Base-by-base conservation (phyloP, 305 asterid species). In the Fraxinus velutina region DNA sequence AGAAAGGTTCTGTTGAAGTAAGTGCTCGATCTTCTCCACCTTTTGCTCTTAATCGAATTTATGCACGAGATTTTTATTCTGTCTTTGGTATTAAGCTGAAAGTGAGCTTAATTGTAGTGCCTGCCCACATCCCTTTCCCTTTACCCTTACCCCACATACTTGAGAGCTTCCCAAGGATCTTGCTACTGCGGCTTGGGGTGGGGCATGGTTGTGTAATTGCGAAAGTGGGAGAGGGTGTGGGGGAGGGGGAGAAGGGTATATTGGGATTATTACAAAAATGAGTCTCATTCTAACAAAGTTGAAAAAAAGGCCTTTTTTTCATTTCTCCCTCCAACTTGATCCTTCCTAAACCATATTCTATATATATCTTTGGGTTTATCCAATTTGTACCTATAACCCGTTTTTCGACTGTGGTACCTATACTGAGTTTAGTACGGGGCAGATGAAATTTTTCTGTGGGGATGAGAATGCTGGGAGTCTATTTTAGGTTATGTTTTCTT, bases 1-100 rank as follows among this genome's bases (percentile, higher is more conserved):
- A 95, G 87, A 95, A 95, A 83, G 97, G 97, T 68, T 92, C 98
- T 15, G 91, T 95, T 81, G 99, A 94, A 87, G 99, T 95, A 89
- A 93, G 93, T 84, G 60, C 5, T 75, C 55, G 2, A n/a, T 3
- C 37, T 60, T 1, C 57, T 29, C 15, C 72, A 39, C 19, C 74
- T 47, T 22, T 37, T 62, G 30, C 60, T 74, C 62, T 64, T 52
- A 52, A 52, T 52, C 9, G 10, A n/a, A n/a, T 52, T n/a, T 52
- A 52, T 52, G 62, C 62, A n/a, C 17, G 22, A 4, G 62, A 52
- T n/a, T 52, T 52, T 52, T 22, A 24, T 76, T 83, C 76, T 60
- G 80, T 77, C 80, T 73, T 15, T 73, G 30, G 42, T 52, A 33
- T 36, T 50, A 81, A 37, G 33, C 15, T 74, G 47, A 81, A 21